These are phyloP conservation scores for Angomonas deanei DNA, from an alignment of 208 protist genomes.

Conservation along the genomic window DNA sequence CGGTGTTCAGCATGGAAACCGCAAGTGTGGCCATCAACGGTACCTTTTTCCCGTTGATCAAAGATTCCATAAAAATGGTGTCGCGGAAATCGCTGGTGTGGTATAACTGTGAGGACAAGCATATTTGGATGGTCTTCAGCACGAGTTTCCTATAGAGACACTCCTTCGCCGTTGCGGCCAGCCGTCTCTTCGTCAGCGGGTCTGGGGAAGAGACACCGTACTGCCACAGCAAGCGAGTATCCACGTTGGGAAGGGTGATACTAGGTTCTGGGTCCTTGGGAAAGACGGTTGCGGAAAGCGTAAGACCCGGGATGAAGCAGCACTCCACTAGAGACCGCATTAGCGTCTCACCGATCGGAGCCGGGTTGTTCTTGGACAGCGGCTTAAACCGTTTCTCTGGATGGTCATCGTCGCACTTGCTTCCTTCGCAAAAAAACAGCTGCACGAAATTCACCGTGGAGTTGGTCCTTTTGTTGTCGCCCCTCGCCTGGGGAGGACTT, in stretches of 20 bases:
- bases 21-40: constrained; percentile 69
- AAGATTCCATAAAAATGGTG: constrained; percentile 63
- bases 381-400: constrained; percentile 34
- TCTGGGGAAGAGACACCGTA: constrained; percentile 43
- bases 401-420: constrained; percentile 53
- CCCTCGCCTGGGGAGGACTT: neutral
- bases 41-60: constrained; percentile 41
- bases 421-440: constrained; percentile 67
- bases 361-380: constrained; percentile 8
- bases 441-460: constrained; percentile 59
- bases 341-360: constrained; percentile 40
- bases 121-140: constrained; percentile 39
- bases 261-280: constrained; percentile 17
- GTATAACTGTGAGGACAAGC: constrained; percentile 56
- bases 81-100: constrained; percentile 42
- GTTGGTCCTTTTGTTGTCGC: constrained; percentile 15
- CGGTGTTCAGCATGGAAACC: constrained; percentile 70
- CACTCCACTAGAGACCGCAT: constrained; percentile 70
- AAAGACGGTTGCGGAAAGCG: constrained; percentile 17
- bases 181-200: constrained; percentile 16
- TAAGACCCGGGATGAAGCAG: constrained; percentile 79
- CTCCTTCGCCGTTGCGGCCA: neutral
- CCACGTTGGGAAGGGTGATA: constrained; percentile 40
- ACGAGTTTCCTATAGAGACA: constrained; percentile 13
- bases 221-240: constrained; percentile 58